Evolutionary conservation across 345 rosid species (phyloP).

Genomic region (Cardamine resedifolia): DNA sequence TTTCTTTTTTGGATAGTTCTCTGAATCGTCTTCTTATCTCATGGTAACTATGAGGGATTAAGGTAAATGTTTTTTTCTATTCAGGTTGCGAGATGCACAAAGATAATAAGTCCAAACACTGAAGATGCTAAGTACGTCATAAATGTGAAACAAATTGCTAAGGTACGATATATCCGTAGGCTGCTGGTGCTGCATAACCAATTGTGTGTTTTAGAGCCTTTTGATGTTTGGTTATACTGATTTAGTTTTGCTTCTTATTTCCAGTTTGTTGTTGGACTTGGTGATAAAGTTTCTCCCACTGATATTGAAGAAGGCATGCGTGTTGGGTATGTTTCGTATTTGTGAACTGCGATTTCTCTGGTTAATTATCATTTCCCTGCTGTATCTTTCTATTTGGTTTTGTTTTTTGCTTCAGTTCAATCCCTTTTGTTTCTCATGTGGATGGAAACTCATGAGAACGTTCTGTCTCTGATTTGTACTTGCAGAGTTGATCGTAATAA

Average conservation of each 20-base stretch:
- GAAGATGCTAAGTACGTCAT: constrained; percentile 97
- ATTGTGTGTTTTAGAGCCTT: not conserved
- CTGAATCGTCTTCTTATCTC: not conserved
- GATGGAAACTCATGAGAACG: not conserved
- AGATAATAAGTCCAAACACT: constrained; percentile 91
- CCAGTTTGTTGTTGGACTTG: constrained; percentile 97
- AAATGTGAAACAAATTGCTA: constrained; percentile 95
- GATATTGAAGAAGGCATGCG: constrained; percentile 99
- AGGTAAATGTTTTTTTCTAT: not conserved
- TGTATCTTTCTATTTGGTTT: not conserved
- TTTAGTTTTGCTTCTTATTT: not conserved
- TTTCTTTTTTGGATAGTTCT: not conserved
- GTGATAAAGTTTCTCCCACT: constrained; percentile 96
- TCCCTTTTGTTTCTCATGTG: not conserved
- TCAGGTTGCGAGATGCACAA: constrained; percentile 96
- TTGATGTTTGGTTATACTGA: constrained; percentile 10
- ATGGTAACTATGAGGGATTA: not conserved
- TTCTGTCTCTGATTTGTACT: constrained; percentile 4
- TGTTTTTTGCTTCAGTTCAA: not conserved
- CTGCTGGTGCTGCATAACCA: not conserved
- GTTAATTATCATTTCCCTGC: not conserved
- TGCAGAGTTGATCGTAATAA: constrained; percentile 96
- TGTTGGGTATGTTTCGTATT: constrained; percentile 66
- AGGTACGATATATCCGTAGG: constrained; percentile 44
- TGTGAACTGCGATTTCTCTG: constrained; percentile 3